Percentiles rank a stretch among this genome's conserved stretches.
Evolutionary conservation across 768 basidiomycete species (phyloP).

Genomic region (Psilocybe sp.): DNA sequence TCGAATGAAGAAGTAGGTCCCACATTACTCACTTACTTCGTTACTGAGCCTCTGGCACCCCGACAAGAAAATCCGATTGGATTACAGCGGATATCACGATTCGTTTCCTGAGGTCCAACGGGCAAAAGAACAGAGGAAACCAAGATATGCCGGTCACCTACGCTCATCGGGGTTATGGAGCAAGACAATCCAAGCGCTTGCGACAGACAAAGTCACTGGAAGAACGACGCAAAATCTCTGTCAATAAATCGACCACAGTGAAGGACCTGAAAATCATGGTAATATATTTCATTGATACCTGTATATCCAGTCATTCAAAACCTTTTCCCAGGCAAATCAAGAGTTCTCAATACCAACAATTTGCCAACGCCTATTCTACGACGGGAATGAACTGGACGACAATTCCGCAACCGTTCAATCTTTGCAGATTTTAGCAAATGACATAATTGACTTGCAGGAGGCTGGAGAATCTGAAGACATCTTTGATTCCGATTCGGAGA

Average conservation of each 20-base stretch:
- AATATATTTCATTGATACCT: slow-evolving; percentile 16
- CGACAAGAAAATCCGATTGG: slow-evolving; percentile 52
- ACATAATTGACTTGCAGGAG: slow-evolving; percentile 64
- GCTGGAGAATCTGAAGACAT: slow-evolving; percentile 60
- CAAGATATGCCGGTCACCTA: slow-evolving; percentile 18
- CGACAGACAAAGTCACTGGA: slow-evolving; percentile 52
- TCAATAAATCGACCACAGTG: slow-evolving; percentile 65
- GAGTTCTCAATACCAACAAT: slow-evolving; percentile 69
- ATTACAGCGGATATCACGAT: slow-evolving; percentile 60
- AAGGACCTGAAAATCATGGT: slow-evolving; percentile 80
- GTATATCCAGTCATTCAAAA: neutral
- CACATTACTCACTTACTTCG: slow-evolving; percentile 3
- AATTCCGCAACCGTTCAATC: slow-evolving; percentile 56
- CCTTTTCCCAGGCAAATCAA: slow-evolving; percentile 50
- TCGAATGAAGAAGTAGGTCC: slow-evolving; percentile 49
- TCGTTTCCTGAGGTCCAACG: slow-evolving; percentile 32
- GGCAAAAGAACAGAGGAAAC: slow-evolving; percentile 7
- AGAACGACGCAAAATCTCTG: slow-evolving; percentile 47
- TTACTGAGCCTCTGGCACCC: neutral
- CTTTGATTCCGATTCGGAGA: slow-evolving; percentile 44
- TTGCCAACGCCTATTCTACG: slow-evolving; percentile 67
- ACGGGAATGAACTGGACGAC: slow-evolving; percentile 61
- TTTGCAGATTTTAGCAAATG: slow-evolving; percentile 51
- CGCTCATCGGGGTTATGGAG: slow-evolving; percentile 35
- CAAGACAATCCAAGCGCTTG: slow-evolving; percentile 71